Conservation (phyloP, 495 filamentous ascomycete genomes). For the Penicillium coffeae region DNA sequence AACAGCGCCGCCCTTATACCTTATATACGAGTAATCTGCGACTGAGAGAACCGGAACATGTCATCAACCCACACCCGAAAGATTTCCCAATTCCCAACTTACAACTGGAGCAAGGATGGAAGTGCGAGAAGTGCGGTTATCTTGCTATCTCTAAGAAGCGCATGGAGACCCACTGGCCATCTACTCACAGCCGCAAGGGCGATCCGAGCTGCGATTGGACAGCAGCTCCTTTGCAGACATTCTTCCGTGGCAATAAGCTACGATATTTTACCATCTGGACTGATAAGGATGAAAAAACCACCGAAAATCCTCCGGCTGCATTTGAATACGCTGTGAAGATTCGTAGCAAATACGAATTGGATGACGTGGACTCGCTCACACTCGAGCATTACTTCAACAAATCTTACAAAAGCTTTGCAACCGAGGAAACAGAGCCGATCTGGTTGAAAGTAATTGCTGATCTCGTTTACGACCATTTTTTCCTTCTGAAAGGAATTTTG, state of each 20-base stretch:
- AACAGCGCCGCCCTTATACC: slow-evolving; percentile 18
- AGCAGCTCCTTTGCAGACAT: slow-evolving; percentile 19
- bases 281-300: neutral
- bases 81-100: slow-evolving; percentile 30
- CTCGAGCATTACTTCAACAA: slow-evolving; percentile 17
- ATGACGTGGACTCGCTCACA: slow-evolving; percentile 9
- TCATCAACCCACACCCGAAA: slow-evolving; percentile 8
- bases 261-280: slow-evolving; percentile 21
- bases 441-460: slow-evolving; percentile 21
- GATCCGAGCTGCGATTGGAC: slow-evolving; percentile 11
- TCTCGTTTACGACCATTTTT: slow-evolving; percentile 19
- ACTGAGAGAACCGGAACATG: slow-evolving; percentile 18
- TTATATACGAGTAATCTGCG: slow-evolving; percentile 18
- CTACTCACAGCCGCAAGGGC: slow-evolving; percentile 12
- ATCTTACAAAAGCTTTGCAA: slow-evolving; percentile 17
- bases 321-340: slow-evolving; percentile 1
- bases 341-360: slow-evolving; percentile 8
- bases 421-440: slow-evolving; percentile 8
- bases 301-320: neutral
- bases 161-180: slow-evolving; percentile 29
- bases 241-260: slow-evolving; percentile 27
- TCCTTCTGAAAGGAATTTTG: slow-evolving; percentile 34
- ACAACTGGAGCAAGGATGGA: slow-evolving; percentile 24
- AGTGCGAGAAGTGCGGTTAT: slow-evolving; percentile 24
- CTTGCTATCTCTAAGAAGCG: slow-evolving; percentile 26